Evolutionary conservation across 345 rosid genomes (phyloP), one percentile per base, ranked within the genome.

Genomic region (Sapria himalayana): DNA sequence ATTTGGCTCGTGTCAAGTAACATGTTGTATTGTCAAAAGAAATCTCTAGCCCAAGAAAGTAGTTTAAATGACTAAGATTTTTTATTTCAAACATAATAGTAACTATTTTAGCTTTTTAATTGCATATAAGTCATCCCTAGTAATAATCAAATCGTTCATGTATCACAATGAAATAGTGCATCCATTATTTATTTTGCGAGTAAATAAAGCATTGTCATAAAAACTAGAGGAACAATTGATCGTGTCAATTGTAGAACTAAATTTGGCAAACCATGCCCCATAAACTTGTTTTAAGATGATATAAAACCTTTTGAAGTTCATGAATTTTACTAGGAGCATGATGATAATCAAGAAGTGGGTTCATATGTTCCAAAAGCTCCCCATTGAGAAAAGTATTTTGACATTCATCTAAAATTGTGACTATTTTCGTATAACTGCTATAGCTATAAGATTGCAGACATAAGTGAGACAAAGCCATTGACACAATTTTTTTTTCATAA

Each of bases 381-480:
- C 50, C 40, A 46, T 46, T 20, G 1, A 46, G 24, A 13, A 33
- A 46, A 2, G 2, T 31, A 21, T 46, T 46, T 33, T 46, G 1
- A 46, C 15, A 21, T 46, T 13, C 15, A 33, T 4, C 3, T 33
- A 32, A 33, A 19, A 33, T 5, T 15, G 20, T 1, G 3, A 7
- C 40, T 31, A 46, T 3, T 33, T 1, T 2, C n/a, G 11, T 1
- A 14, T 22, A 14, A 16, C 1, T 2, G 41, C 41, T 8, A 34
- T 2, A 5, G n/a, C 21, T 13, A 46, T 1, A 4, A 34, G 19
- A 15, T 9, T 7, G 18, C 32, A 6, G 0, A 46, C n/a, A 15
- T 18, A 22, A 12, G 41, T 46, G 5, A 20, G 29, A 0, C 11
- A 8, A 13, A 33, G n/a, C n/a, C n/a, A n/a, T n/a, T 22, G 1